Percentiles rank a stretch among this genome's conserved stretches.
Evolutionary conservation across 805 yeast genomes (phyloP).

Genomic region (Starmerella etchellsii): DNA sequence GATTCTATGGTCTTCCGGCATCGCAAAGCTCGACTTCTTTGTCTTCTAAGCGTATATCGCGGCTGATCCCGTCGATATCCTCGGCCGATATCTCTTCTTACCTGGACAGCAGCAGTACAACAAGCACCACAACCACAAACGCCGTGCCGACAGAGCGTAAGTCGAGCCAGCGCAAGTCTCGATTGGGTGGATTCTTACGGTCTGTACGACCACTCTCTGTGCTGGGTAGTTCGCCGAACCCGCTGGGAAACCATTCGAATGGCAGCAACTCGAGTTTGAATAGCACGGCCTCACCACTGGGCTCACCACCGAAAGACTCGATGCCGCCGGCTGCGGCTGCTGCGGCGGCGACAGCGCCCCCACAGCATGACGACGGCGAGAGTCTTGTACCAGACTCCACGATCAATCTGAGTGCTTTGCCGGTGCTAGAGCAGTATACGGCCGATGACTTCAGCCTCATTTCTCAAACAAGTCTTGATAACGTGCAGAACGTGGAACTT

Average conservation of each 20-base stretch:
- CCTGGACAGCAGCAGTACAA: not conserved
- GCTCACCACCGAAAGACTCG: not conserved
- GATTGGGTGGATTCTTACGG: slow-evolving; percentile 30
- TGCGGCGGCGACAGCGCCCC: not conserved
- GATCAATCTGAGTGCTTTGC: slow-evolving; percentile 1
- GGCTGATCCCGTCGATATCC: slow-evolving; percentile 10
- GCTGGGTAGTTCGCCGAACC: slow-evolving; percentile 9
- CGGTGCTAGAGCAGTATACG: not conserved
- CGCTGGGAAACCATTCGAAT: not conserved
- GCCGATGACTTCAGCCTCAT: slow-evolving; percentile 5
- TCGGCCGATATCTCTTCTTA: slow-evolving; percentile 8
- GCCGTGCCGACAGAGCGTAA: not conserved
- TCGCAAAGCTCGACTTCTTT: slow-evolving; percentile 18
- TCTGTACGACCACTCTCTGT: slow-evolving; percentile 31
- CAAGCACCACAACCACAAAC: not conserved
- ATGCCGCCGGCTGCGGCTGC: not conserved
- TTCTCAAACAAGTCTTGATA: not conserved
- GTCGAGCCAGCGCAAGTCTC: slow-evolving; percentile 18
- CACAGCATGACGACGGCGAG: not conserved
- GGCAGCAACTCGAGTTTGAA: not conserved
- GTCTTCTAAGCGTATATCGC: slow-evolving; percentile 13
- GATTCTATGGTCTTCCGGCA: slow-evolving; percentile 12
- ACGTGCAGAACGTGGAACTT: slow-evolving; percentile 2
- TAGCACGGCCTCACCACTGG: not conserved
- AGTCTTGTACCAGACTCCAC: slow-evolving; percentile 8